phyloP scores from a whole-genome alignment of 2,329 filamentous ascomycete species.

The Verticillium zaregamsianum region DNA sequence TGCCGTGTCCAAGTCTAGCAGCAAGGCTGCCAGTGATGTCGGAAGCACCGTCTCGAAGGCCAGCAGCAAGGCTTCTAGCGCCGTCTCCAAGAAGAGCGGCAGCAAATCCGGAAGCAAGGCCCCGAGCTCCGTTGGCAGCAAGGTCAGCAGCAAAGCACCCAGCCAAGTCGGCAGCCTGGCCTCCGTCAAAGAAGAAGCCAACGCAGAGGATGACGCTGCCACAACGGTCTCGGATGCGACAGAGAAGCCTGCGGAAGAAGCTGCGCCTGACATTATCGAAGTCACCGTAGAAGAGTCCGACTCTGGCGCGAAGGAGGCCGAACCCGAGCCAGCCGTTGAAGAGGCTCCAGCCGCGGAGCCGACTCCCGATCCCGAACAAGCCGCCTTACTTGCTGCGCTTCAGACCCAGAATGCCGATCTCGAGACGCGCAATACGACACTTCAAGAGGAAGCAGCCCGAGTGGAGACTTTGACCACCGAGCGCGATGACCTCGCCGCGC shows the following conservation, averaged over 20 bases:
- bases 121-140: background rate
- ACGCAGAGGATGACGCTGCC: background rate
- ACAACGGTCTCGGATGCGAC: background rate
- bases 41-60: background rate
- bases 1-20: background rate
- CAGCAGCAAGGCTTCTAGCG: background rate
- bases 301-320: background rate
- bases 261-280: background rate
- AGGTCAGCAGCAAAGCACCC: background rate
- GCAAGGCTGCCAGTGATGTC: background rate
- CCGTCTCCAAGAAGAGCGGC: background rate
- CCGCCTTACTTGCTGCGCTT: background rate
- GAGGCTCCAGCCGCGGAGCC: background rate
- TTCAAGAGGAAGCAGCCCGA: constrained; percentile 7
- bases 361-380: background rate
- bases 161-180: background rate
- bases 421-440: constrained; percentile 10
- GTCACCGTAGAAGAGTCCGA: background rate
- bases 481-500: constrained; percentile 7
- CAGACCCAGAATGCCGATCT: constrained; percentile 11
- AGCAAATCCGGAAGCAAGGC: background rate
- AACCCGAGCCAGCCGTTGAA: background rate
- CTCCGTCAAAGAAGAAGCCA: background rate
- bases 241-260: background rate
- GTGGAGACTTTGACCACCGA: constrained; percentile 10